Conservation (phyloP, 768 basidiomycete genomes). For the Trametes elegans region DNA sequence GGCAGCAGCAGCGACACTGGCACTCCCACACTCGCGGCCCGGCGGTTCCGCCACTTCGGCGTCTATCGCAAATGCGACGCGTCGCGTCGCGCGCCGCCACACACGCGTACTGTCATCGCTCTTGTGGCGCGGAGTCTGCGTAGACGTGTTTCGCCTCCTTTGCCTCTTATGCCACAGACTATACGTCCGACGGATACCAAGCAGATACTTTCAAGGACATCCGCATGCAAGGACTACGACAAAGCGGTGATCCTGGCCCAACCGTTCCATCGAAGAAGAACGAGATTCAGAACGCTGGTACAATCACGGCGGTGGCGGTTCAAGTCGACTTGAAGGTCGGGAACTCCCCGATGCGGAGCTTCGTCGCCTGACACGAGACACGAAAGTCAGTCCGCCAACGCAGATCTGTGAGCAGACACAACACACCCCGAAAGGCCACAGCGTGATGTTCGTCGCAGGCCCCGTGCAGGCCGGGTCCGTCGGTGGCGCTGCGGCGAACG, state of each 20-base stretch:
- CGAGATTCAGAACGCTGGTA: too few relatives aligned
- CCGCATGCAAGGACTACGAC: too few relatives aligned
- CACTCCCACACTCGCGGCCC: background rate
- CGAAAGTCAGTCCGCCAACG: too few relatives aligned
- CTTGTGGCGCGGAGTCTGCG: background rate
- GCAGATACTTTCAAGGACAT: background rate
- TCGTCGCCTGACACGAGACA: constrained; percentile 35
- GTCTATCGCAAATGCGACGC: background rate
- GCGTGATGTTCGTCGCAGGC: constrained; percentile 38
- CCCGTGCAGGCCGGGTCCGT: constrained; percentile 44
- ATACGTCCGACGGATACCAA: background rate
- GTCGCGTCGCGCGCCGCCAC: constrained; percentile 12
- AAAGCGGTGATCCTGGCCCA: too few relatives aligned
- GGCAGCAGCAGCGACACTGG: too few relatives aligned
- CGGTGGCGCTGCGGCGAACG: constrained; percentile 48
- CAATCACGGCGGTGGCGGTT: too few relatives aligned
- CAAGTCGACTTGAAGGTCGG: constrained; percentile 24
- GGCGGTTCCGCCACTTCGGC: background rate
- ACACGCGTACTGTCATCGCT: background rate
- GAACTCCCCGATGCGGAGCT: constrained; percentile 34
- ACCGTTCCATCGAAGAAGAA: too few relatives aligned
- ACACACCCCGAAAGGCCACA: constrained; percentile 50
- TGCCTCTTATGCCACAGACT: too few relatives aligned
- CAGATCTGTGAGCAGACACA: background rate
- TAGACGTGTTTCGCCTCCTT: background rate